These are phyloP conservation scores for Castanopsis chinensis DNA, from an alignment of 306 rosid species.

Conservation along the genomic window DNA sequence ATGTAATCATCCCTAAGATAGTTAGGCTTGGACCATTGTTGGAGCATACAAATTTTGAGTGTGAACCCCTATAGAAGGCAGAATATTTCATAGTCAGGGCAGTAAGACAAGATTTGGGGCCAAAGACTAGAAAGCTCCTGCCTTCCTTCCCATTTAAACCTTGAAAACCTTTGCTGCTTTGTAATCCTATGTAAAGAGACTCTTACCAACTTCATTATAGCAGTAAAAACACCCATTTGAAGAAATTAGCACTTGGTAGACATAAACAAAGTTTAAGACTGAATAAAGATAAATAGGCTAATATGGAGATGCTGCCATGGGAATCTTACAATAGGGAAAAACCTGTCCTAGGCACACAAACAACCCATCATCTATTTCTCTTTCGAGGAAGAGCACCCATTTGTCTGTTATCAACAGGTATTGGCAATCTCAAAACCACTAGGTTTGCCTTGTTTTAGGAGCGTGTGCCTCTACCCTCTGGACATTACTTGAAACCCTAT, in stretches of 20 bases:
- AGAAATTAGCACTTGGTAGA: background rate
- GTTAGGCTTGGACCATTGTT: slow-evolving; percentile 63
- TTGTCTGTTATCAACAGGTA: no score
- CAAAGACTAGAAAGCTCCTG: background rate
- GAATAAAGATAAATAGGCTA: no score
- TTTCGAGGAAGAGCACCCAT: no score
- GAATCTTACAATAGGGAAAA: no score
- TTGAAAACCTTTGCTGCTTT: background rate
- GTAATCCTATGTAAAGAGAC: background rate
- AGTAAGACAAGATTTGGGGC: background rate
- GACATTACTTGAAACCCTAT: no score
- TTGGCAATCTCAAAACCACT: no score
- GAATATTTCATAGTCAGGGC: background rate
- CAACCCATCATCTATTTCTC: no score
- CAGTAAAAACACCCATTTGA: background rate
- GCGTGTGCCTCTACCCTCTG: no score
- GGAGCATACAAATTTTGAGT: slow-evolving; percentile 75
- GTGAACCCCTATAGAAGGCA: slow-evolving; percentile 32
- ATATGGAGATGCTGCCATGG: no score
- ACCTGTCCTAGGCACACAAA: no score
- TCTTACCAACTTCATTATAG: background rate
- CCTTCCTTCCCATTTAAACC: background rate
- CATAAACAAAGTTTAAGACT: background rate
- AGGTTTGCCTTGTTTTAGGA: no score
- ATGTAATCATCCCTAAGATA: slow-evolving; percentile 72